phyloP scores from a whole-genome alignment of 139 green algal genomes.

The Desmodesmus armatus region DNA sequence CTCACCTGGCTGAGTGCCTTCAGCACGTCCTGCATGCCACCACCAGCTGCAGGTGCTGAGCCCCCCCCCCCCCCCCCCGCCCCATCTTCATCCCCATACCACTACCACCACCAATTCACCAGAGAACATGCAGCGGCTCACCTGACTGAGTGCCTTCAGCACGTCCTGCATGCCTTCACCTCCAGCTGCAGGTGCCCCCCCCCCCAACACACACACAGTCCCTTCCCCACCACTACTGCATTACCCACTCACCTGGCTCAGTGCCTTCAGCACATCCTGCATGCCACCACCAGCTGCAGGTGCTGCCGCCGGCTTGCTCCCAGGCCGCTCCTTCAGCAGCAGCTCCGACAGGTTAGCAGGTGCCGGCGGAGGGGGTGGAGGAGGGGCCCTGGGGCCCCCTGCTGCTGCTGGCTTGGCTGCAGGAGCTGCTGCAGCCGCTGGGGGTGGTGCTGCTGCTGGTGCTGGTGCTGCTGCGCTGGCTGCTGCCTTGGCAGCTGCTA shows the following conservation, averaged over 20 bases:
- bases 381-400: neutral
- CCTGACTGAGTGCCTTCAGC: neutral
- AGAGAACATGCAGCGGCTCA: neutral
- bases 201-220: neutral
- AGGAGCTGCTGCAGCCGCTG: neutral
- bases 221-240: neutral
- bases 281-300: neutral
- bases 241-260: constrained; percentile 6
- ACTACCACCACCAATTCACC: too few species aligned
- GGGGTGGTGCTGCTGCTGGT: neutral
- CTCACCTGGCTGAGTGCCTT: too few species aligned
- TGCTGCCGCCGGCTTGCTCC: constrained; percentile 26
- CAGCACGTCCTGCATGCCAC: too few species aligned
- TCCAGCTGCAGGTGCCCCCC: neutral
- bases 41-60: too few species aligned
- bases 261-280: constrained; percentile 15
- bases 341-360: neutral
- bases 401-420: neutral
- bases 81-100: too few species aligned
- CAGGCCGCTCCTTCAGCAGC: constrained; percentile 26
- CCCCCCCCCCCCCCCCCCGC: too few species aligned
- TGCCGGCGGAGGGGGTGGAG: constrained; percentile 24
- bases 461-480: neutral
- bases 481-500: constrained; percentile 19
- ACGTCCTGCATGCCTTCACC: neutral